Percentiles rank a stretch among this genome's conserved stretches.
phyloP scores from a whole-genome alignment of 345 rosid genomes.

The Dipteronia dyeriana region DNA sequence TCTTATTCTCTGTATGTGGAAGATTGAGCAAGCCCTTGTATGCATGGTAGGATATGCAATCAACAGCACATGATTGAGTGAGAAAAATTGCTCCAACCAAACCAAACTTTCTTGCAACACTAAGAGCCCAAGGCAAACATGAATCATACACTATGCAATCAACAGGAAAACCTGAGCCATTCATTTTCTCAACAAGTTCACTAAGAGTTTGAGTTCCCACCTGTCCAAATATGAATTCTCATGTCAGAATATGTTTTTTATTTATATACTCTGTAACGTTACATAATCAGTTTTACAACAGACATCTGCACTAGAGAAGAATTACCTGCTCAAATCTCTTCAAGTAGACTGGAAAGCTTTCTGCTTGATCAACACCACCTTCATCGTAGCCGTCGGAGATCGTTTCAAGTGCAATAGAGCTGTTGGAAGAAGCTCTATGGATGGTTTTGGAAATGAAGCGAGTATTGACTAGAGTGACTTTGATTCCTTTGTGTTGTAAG shows the following conservation, averaged over 20 bases:
- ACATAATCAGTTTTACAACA: no score
- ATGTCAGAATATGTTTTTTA: not conserved
- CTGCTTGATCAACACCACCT: conserved; percentile 19
- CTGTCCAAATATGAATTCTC: not conserved
- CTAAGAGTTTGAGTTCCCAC: conserved; percentile 28
- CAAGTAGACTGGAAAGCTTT: conserved; percentile 20
- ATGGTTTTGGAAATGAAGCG: conserved; percentile 17
- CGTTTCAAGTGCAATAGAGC: conserved; percentile 24
- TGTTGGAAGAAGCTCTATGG: conserved; percentile 4
- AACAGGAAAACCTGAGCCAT: not conserved
- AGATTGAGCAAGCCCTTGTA: conserved; percentile 17
- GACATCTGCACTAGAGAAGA: not conserved
- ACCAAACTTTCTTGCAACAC: conserved; percentile 35
- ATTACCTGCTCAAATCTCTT: not conserved
- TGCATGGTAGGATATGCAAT: conserved; percentile 21
- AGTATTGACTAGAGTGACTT: conserved; percentile 30
- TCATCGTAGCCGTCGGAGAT: conserved; percentile 50
- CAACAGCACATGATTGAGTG: conserved; percentile 37
- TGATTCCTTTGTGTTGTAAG: conserved; percentile 32
- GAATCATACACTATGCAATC: conserved; percentile 31
- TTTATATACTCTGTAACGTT: no score
- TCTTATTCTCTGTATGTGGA: conserved; percentile 14
- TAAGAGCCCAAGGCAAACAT: conserved; percentile 35
- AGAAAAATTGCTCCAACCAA: conserved; percentile 30
- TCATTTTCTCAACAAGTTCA: conserved; percentile 21